A percentile compares a stretch with the other conserved stretches of the same genome.
Evolutionary conservation across 2,329 filamentous ascomycete species (phyloP).

Genomic region (Monilinia aucupariae): DNA sequence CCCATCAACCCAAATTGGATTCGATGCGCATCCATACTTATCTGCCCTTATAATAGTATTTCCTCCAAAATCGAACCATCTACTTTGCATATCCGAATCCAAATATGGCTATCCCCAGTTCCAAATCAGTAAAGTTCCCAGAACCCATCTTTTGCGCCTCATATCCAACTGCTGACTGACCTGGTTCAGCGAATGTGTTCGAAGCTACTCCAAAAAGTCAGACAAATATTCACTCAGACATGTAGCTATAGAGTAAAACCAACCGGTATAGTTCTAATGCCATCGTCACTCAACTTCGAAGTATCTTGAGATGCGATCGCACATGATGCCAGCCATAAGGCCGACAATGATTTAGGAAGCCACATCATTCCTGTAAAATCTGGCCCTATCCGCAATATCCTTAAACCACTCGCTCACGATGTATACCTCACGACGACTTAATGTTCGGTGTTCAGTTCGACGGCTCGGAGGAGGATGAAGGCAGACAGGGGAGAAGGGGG

Average conservation of each 20-base stretch:
- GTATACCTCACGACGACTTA: neutral
- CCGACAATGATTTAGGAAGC: slow-evolving; percentile 29
- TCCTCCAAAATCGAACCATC: slow-evolving; percentile 98
- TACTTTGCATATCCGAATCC: slow-evolving; percentile 95
- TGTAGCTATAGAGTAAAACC: slow-evolving; percentile 30
- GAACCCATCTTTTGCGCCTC: neutral
- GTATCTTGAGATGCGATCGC: slow-evolving; percentile 35
- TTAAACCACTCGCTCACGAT: neutral
- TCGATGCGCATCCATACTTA: slow-evolving; percentile 47
- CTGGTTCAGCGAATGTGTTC: slow-evolving; percentile 78
- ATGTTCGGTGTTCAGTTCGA: neutral
- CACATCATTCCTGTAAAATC: slow-evolving; percentile 29
- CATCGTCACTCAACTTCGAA: slow-evolving; percentile 35
- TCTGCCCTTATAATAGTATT: slow-evolving; percentile 78
- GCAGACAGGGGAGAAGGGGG: neutral
- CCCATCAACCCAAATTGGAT: neutral
- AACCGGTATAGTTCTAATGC: slow-evolving; percentile 62
- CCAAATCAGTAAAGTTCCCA: slow-evolving; percentile 17
- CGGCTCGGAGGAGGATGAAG: neutral
- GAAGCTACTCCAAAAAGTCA: slow-evolving; percentile 51
- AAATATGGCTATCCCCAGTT: slow-evolving; percentile 69
- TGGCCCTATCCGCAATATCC: slow-evolving; percentile 5
- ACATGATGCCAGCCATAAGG: slow-evolving; percentile 36
- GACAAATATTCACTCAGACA: neutral
- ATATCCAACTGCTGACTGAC: slow-evolving; percentile 49